Conservation (phyloP, 352 stramenopile genomes). For the Globisporangium okanoganense region DNA sequence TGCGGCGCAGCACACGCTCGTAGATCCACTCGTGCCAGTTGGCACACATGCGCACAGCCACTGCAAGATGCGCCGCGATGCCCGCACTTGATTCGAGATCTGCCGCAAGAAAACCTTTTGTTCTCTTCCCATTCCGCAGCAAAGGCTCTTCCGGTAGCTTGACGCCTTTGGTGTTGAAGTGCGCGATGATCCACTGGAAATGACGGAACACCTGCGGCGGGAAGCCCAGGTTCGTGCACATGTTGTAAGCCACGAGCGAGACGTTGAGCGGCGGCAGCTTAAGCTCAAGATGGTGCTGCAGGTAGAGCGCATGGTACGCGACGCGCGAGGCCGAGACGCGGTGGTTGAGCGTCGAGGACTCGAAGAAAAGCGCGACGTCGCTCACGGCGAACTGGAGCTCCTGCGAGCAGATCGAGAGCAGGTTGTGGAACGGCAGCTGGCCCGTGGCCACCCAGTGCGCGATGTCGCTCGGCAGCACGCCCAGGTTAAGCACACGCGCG, state of each 20-base stretch:
- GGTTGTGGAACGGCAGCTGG: conserved; percentile 62
- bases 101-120: background rate
- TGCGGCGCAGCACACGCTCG: conserved; percentile 24
- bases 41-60: conserved; percentile 64
- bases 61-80: conserved; percentile 60
- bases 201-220: conserved; percentile 57
- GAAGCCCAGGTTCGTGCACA: conserved; percentile 55
- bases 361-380: conserved; percentile 56
- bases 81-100: conserved; percentile 33
- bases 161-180: conserved; percentile 40
- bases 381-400: conserved; percentile 47
- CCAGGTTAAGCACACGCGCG: conserved; percentile 58
- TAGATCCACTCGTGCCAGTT: conserved; percentile 85
- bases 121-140: conserved; percentile 9
- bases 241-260: conserved; percentile 42
- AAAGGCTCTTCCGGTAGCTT: conserved; percentile 37
- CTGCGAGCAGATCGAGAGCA: conserved; percentile 41
- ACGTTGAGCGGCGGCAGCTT: conserved; percentile 68
- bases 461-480: conserved; percentile 58
- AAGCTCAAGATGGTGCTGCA: conserved; percentile 73
- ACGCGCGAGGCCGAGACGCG: conserved; percentile 34
- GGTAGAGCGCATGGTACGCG: conserved; percentile 45
- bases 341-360: conserved; percentile 36
- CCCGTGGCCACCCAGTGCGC: conserved; percentile 53
- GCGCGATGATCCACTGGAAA: conserved; percentile 60